Conservation (phyloP, 805 yeast species). For the Wickerhamomyces sydowiorum region DNA sequence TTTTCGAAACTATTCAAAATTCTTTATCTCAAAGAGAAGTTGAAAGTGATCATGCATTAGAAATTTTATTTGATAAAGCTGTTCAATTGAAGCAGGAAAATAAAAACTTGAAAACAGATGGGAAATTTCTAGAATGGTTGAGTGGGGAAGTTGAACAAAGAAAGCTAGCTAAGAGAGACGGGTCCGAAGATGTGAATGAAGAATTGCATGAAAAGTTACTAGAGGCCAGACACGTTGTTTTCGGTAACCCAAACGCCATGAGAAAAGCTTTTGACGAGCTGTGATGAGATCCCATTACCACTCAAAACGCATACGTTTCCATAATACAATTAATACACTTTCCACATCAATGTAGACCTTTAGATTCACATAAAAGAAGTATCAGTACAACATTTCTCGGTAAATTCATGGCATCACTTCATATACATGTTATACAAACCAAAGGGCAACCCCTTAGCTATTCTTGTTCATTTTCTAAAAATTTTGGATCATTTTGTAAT, state of each 20-base stretch:
- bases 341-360: too few species aligned
- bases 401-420: background rate
- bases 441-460: too few species aligned
- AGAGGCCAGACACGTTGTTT: constrained; percentile 54
- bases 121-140: constrained; percentile 60
- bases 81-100: constrained; percentile 28
- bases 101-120: constrained; percentile 20
- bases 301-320: too few species aligned
- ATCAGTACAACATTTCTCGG: too few species aligned
- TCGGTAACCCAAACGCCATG: constrained; percentile 72
- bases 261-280: constrained; percentile 57
- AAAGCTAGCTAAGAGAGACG: constrained; percentile 19
- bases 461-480: constrained; percentile 42
- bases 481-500: constrained; percentile 75
- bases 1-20: constrained; percentile 15
- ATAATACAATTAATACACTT: too few species aligned
- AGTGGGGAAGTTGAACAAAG: constrained; percentile 36
- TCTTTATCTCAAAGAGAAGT: constrained; percentile 20
- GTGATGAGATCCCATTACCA: constrained; percentile 9
- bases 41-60: constrained; percentile 35
- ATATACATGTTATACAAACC: too few species aligned
- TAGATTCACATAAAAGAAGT: too few species aligned
- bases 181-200: constrained; percentile 25
- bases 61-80: constrained; percentile 34
- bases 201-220: constrained; percentile 33